Percentiles rank a stretch among this genome's conserved stretches.
These are phyloP conservation scores for Sugiyamaella xylanicola DNA, from an alignment of 1,139 yeast species.

Conservation along the genomic window DNA sequence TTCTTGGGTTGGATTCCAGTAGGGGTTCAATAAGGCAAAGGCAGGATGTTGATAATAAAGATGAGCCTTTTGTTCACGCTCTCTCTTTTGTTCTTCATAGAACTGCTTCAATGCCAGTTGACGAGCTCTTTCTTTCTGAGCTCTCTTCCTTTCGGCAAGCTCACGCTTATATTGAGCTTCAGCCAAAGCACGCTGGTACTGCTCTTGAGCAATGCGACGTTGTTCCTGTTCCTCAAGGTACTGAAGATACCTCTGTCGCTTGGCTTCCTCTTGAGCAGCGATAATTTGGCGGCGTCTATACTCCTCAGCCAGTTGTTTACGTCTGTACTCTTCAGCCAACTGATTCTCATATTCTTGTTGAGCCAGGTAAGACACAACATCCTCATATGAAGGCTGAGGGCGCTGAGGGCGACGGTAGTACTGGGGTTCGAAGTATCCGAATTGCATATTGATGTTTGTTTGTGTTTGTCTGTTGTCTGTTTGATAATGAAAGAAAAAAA, in stretches of 20 bases:
- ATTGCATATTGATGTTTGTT: conserved; percentile 10
- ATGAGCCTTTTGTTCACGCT: conserved; percentile 5
- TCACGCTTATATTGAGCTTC: conserved; percentile 12
- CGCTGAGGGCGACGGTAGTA: conserved; percentile 9
- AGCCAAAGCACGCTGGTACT: conserved; percentile 9
- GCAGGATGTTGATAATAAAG: conserved; percentile 20
- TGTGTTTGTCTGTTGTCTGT: background rate
- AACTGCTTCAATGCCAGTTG: background rate
- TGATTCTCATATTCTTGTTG: conserved; percentile 18
- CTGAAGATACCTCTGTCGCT: conserved; percentile 18
- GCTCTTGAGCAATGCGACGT: conserved; percentile 15
- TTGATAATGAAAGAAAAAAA: background rate
- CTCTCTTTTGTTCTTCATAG: background rate
- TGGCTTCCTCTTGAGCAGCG: conserved; percentile 12
- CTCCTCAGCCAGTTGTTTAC: conserved; percentile 19
- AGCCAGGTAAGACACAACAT: conserved; percentile 16
- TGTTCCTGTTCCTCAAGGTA: conserved; percentile 11
- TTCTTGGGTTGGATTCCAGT: conserved; percentile 12
- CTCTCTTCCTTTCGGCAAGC: conserved; percentile 3
- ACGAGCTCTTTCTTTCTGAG: conserved; percentile 5
- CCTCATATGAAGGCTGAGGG: conserved; percentile 12
- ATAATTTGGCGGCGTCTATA: conserved; percentile 13
- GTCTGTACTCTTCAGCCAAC: conserved; percentile 19
- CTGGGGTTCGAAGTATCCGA: conserved; percentile 14
- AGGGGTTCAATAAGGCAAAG: conserved; percentile 7